Evolutionary conservation across 148 eudicot genomes (phyloP), one percentile per base, ranked within the genome.

Genomic region (Vaccinium corymbosum): DNA sequence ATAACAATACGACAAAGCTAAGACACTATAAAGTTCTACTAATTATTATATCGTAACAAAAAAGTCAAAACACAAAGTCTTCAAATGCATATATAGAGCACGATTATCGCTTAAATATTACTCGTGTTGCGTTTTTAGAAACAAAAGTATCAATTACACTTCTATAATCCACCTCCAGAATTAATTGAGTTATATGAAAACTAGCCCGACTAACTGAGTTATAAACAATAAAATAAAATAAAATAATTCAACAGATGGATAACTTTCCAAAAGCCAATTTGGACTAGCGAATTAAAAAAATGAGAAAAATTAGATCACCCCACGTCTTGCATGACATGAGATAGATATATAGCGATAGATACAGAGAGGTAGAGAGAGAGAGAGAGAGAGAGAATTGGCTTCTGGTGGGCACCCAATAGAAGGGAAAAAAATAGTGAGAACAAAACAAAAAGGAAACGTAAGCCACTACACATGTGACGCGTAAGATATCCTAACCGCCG

Each of bases 401-500:
- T 19, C 20, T 5, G n/a, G 68, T 2, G 82, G 29, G 82, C 3
- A 59, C 70, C 57, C 27, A 59, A 57, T 32, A 2, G 38, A 42
- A 11, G 35, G n/a, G 9, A 20, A 55, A 27, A 53, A 73, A 42
- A 29, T 3, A 17, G 35, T 85, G 84, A 77, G 73, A 6, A 35
- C 20, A 35, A 20, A 32, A 7, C 76, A 61, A 61, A 75, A 62
- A 22, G 27, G 56, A 80, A 80, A 80, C 85, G 83, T 79, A 83
- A 79, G 83, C 84, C 78, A 75, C 64, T 75, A 35, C 83, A 46
- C 68, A 74, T 86, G 84, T 84, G 61, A 84, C 88, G 88, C 86
- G 88, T 86, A 86, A 83, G 81, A 75, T 42, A 38, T 22, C 87
- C 68, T 71, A 87, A 82, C 87, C 42, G 76, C 85, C 89, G 83